Evolutionary conservation across 148 eudicot species (phyloP).

Genomic region (Rhododendron ovatum): DNA sequence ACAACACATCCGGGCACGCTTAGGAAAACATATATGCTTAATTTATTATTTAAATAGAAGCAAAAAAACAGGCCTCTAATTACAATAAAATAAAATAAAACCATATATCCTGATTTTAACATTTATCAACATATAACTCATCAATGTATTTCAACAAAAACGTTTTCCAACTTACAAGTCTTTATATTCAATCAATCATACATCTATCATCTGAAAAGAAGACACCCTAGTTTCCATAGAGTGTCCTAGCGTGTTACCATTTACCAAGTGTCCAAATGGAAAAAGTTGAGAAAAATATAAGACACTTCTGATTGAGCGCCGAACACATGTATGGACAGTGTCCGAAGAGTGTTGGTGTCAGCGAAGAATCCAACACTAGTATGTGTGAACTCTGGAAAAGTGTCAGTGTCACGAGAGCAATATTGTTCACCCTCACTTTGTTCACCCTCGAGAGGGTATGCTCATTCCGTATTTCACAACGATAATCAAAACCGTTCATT

Average conservation of each 20-base stretch:
- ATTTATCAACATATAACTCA: neutral
- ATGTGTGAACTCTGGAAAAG: neutral
- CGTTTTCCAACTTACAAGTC: neutral
- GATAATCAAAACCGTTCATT: neutral
- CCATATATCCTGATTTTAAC: neutral
- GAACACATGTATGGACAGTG: neutral
- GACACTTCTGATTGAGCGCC: too few species aligned
- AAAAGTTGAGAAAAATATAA: too few species aligned
- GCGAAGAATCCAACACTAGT: neutral
- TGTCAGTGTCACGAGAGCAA: neutral
- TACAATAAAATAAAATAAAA: neutral
- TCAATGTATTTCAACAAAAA: neutral
- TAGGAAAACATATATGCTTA: neutral
- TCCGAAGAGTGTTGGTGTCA: neutral
- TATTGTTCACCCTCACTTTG: neutral
- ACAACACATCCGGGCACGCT: neutral
- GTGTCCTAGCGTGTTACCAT: neutral
- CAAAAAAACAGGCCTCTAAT: neutral
- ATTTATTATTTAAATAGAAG: neutral
- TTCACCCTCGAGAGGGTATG: neutral
- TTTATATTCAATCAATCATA: neutral
- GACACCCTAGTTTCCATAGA: neutral
- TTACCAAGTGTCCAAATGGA: neutral
- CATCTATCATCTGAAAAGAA: neutral
- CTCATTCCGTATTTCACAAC: neutral